phyloP scores from a whole-genome alignment of 78 protist species.

The Goniomonas avonlea region DNA sequence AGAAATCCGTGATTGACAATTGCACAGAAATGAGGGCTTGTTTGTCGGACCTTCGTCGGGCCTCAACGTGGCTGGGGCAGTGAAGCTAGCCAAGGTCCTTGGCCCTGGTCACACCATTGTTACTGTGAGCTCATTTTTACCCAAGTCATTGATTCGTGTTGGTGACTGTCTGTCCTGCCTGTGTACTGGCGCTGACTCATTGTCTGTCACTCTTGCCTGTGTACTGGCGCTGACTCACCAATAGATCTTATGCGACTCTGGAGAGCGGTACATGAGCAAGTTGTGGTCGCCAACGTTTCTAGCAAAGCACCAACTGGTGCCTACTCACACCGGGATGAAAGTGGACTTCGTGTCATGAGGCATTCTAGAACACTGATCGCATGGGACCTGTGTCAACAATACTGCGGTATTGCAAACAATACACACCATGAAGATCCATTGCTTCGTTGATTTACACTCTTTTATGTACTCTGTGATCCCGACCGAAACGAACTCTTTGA shows the following conservation, averaged over 20 bases:
- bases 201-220: background rate
- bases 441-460: background rate
- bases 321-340: background rate
- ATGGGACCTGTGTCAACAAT: background rate
- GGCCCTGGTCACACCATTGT: conserved; percentile 65
- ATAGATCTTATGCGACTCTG: conserved; percentile 54
- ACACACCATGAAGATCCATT: no score
- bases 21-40: conserved; percentile 50
- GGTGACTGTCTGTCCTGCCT: no score
- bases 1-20: no score
- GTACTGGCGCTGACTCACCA: background rate
- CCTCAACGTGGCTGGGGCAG: conserved; percentile 64
- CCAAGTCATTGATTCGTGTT: background rate
- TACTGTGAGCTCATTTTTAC: conserved; percentile 31
- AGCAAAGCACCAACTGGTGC: background rate
- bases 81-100: conserved; percentile 47
- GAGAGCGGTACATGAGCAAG: conserved; percentile 50
- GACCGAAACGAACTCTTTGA: no score
- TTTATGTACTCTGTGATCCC: no score
- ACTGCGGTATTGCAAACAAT: no score
- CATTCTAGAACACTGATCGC: background rate
- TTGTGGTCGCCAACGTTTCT: conserved; percentile 41
- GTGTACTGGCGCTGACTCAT: background rate
- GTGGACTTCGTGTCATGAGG: background rate
- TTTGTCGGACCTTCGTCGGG: conserved; percentile 70